Percentiles rank a stretch among this genome's conserved stretches.
These are phyloP conservation scores for Globisporangium sylvaticum DNA, from an alignment of 352 stramenopile genomes.

Conservation along the genomic window DNA sequence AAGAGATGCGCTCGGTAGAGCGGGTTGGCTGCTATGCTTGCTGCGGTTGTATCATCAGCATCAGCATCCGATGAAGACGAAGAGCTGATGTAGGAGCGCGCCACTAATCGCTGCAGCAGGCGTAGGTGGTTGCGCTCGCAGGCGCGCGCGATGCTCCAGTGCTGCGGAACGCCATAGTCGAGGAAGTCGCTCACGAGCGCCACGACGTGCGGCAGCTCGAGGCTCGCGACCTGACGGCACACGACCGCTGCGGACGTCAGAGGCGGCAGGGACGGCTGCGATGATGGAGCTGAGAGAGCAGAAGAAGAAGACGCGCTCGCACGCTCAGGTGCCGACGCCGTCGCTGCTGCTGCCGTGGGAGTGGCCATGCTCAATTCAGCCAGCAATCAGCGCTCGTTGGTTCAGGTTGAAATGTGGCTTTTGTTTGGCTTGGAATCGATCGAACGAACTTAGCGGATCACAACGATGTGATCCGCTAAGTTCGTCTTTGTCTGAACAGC, in stretches of 20 bases:
- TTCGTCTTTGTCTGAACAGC: no score
- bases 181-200: conserved; percentile 13
- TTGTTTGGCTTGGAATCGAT: no score
- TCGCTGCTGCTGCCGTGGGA: neutral
- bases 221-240: neutral
- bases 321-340: neutral
- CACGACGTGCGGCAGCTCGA: conserved; percentile 13
- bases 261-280: neutral
- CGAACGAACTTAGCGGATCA: no score
- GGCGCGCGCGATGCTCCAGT: conserved; percentile 7
- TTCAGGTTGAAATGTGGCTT: neutral
- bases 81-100: neutral
- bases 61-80: neutral
- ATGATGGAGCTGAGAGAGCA: neutral
- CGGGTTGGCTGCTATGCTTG: neutral
- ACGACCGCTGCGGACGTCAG: conserved; percentile 6
- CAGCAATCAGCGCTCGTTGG: neutral
- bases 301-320: neutral
- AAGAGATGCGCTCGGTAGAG: conserved; percentile 13
- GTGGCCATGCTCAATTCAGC: neutral
- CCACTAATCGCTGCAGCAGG: conserved; percentile 1
- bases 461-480: no score
- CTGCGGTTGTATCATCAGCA: neutral
- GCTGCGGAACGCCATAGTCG: neutral
- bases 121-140: conserved; percentile 11